Evolutionary conservation across 345 rosid species (phyloP).

Genomic region (Heritiera fomes): DNA sequence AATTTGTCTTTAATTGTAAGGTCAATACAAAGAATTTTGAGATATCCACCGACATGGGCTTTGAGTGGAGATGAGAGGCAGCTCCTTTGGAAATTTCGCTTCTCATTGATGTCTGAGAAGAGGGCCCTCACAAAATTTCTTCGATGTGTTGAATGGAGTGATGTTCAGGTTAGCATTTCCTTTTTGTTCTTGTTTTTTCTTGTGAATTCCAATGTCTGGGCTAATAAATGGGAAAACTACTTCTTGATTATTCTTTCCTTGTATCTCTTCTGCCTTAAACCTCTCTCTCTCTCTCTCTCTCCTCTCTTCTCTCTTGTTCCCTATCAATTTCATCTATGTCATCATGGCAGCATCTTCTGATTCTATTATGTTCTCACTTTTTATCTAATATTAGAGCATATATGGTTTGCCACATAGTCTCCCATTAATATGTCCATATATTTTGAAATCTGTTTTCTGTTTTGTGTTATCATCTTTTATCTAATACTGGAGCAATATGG

Average conservation of each 20-base stretch:
- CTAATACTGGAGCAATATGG: background rate
- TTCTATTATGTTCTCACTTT: background rate
- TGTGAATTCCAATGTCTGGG: background rate
- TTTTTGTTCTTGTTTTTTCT: constrained; percentile 13
- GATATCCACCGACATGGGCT: constrained; percentile 87
- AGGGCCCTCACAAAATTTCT: constrained; percentile 96
- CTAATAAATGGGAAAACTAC: background rate
- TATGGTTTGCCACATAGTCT: background rate
- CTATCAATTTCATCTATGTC: background rate
- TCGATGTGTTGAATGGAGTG: constrained; percentile 97
- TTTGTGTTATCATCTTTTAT: background rate
- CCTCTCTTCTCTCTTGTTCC: background rate
- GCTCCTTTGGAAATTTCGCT: constrained; percentile 95
- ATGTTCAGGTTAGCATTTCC: constrained; percentile 68
- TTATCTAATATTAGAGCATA: background rate
- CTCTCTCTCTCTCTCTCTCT: background rate
- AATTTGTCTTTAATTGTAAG: constrained; percentile 34
- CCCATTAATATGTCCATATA: background rate
- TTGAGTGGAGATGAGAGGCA: constrained; percentile 98
- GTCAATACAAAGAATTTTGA: constrained; percentile 80
- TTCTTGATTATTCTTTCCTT: background rate
- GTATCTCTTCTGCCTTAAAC: background rate
- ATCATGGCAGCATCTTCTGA: background rate
- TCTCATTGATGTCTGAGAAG: constrained; percentile 93
- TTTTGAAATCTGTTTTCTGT: background rate